These are phyloP conservation scores for Fusarium avenaceum DNA, from an alignment of 2,329 filamentous ascomycete genomes.

Conservation along the genomic window DNA sequence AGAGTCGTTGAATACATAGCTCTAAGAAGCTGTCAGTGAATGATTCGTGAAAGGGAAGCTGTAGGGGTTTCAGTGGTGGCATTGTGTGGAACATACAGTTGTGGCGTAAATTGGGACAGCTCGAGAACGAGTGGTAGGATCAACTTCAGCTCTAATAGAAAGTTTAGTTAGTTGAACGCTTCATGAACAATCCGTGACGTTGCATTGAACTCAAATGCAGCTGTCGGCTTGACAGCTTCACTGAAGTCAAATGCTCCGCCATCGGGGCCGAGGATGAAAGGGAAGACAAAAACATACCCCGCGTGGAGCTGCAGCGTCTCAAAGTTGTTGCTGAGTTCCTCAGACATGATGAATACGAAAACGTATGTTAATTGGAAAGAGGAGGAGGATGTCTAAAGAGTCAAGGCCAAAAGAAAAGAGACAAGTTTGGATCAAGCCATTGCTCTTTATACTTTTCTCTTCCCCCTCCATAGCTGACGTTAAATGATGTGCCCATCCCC, in stretches of 20 bases:
- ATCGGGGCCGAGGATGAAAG: slow-evolving; percentile 19
- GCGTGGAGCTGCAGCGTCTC: slow-evolving; percentile 90
- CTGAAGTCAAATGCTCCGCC: slow-evolving; percentile 23
- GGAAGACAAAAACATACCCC: slow-evolving; percentile 68
- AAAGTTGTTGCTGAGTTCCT: slow-evolving; percentile 72
- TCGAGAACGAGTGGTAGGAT: slow-evolving; percentile 85
- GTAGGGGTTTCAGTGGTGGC: not conserved
- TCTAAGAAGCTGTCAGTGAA: slow-evolving; percentile 62
- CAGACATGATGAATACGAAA: slow-evolving; percentile 50
- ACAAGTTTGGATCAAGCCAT: slow-evolving; percentile 19
- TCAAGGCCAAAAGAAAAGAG: slow-evolving; percentile 8
- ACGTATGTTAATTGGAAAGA: not conserved
- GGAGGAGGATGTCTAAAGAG: not conserved
- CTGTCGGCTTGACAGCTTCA: not conserved
- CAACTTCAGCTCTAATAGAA: slow-evolving; percentile 77
- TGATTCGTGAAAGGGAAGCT: slow-evolving; percentile 1
- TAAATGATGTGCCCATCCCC: not conserved
- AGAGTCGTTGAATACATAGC: slow-evolving; percentile 94
- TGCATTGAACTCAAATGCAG: slow-evolving; percentile 1
- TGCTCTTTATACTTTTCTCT: slow-evolving; percentile 46
- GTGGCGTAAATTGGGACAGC: slow-evolving; percentile 97
- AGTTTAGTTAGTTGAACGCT: slow-evolving; percentile 19
- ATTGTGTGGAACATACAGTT: slow-evolving; percentile 62
- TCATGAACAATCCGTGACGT: not conserved
- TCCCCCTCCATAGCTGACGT: not conserved